These are phyloP conservation scores for Aspergillus neoniger DNA, from an alignment of 2,329 filamentous ascomycete genomes.

Conservation along the genomic window DNA sequence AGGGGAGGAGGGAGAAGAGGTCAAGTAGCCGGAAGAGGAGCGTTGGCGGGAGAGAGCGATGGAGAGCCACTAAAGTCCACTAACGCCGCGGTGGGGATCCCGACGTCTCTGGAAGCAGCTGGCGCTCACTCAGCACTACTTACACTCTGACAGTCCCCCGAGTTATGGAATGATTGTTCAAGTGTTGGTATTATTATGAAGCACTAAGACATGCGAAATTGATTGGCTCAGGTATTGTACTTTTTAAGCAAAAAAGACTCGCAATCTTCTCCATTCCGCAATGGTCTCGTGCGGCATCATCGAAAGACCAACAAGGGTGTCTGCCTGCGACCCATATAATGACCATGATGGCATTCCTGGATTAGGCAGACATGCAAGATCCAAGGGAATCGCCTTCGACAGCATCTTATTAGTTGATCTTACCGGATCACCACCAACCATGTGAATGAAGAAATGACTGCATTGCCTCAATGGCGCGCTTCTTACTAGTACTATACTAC, in stretches of 20 bases:
- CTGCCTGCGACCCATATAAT: background rate
- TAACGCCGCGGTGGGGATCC: constrained; percentile 6
- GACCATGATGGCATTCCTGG: background rate
- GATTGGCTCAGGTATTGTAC: background rate
- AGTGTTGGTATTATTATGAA: background rate
- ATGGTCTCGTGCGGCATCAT: background rate
- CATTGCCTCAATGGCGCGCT: background rate
- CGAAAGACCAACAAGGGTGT: background rate
- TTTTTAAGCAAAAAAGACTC: background rate
- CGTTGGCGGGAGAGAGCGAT: constrained; percentile 4
- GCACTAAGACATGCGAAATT: background rate
- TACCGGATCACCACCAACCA: background rate
- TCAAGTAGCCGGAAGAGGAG: constrained; percentile 12
- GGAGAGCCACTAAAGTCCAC: constrained; percentile 9
- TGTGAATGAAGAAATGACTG: background rate
- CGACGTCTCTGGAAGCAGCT: background rate
- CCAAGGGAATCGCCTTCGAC: background rate
- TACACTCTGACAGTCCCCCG: background rate
- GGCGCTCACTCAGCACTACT: background rate
- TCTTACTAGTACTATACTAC: background rate
- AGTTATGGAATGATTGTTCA: background rate
- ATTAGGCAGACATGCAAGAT: constrained; percentile 4
- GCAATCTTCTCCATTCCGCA: background rate
- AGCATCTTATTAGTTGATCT: background rate
- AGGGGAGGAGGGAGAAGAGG: constrained; percentile 6